Conservation (phyloP, 2,329 filamentous ascomycete species). For the Penicillium sp. region DNA sequence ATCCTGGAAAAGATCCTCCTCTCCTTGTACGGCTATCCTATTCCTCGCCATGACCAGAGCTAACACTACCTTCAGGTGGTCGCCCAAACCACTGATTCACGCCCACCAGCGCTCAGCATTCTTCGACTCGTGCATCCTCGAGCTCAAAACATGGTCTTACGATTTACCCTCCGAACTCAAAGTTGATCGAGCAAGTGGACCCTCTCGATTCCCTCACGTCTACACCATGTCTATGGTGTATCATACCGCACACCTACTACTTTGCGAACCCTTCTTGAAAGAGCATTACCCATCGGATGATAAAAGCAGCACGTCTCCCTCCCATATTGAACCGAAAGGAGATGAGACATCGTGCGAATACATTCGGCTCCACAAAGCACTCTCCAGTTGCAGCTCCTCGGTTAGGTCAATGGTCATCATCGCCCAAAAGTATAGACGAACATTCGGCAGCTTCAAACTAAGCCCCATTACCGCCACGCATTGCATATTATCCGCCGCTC, state of each 20-base stretch:
- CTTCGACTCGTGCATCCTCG: slow-evolving; percentile 31
- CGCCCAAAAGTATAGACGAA: slow-evolving; percentile 32
- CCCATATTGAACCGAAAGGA: not conserved
- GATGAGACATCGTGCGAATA: not conserved
- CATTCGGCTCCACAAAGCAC: slow-evolving; percentile 8
- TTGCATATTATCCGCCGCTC: slow-evolving; percentile 34
- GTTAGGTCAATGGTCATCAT: slow-evolving; percentile 25
- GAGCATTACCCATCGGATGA: not conserved
- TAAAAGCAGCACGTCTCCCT: not conserved
- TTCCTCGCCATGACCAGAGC: not conserved
- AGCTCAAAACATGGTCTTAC: slow-evolving; percentile 38
- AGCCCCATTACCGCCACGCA: slow-evolving; percentile 39
- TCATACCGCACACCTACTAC: slow-evolving; percentile 34
- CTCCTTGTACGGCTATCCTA: slow-evolving; percentile 24
- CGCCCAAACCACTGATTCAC: slow-evolving; percentile 28
- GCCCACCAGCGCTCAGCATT: slow-evolving; percentile 24
- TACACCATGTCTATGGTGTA: slow-evolving; percentile 38
- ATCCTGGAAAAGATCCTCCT: slow-evolving; percentile 34
- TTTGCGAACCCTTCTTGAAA: slow-evolving; percentile 31
- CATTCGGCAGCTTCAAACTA: slow-evolving; percentile 35
- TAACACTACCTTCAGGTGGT: slow-evolving; percentile 23
- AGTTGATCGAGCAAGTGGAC: slow-evolving; percentile 23
- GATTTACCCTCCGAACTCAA: slow-evolving; percentile 32
- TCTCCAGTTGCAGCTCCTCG: slow-evolving; percentile 21
- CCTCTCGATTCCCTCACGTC: slow-evolving; percentile 26